These are phyloP conservation scores for Mucor circinelloides DNA, from an alignment of 371 early-diverging fungal genomes.

Conservation along the genomic window DNA sequence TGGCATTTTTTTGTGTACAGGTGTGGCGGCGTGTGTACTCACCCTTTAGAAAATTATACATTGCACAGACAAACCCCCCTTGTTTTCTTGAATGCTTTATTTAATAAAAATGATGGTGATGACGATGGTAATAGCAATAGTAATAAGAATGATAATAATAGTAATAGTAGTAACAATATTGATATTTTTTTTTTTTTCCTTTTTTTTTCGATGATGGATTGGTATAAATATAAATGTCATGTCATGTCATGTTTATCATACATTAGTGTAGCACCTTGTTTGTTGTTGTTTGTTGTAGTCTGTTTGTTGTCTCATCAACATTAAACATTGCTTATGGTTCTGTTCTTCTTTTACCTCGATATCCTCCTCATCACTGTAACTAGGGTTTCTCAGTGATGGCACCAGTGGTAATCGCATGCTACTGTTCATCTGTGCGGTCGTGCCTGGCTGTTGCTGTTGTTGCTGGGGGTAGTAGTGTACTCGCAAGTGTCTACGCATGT, in stretches of 20 bases:
- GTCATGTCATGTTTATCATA: slow-evolving; percentile 2
- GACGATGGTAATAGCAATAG: background rate
- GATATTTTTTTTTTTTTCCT: background rate
- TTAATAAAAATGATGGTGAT: background rate
- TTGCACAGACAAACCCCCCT: background rate
- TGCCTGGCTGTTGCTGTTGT: background rate
- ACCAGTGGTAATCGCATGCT: slow-evolving; percentile 26
- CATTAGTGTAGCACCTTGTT: background rate
- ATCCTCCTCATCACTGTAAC: background rate
- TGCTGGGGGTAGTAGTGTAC: slow-evolving; percentile 38
- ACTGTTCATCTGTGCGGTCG: background rate
- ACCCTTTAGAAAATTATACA: background rate
- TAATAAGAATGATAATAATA: background rate
- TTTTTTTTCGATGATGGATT: background rate
- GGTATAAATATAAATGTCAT: background rate
- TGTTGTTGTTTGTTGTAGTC: background rate
- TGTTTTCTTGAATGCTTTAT: background rate
- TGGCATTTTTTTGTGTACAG: background rate
- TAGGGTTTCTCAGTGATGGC: background rate
- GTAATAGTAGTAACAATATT: background rate
- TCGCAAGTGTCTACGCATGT: slow-evolving; percentile 71
- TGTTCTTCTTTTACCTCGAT: background rate
- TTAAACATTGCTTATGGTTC: background rate
- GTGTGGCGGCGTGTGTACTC: background rate
- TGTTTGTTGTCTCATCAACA: slow-evolving; percentile 1